These are phyloP conservation scores for Trypanosoma conorhini DNA, from an alignment of 208 protist genomes.

Conservation along the genomic window DNA sequence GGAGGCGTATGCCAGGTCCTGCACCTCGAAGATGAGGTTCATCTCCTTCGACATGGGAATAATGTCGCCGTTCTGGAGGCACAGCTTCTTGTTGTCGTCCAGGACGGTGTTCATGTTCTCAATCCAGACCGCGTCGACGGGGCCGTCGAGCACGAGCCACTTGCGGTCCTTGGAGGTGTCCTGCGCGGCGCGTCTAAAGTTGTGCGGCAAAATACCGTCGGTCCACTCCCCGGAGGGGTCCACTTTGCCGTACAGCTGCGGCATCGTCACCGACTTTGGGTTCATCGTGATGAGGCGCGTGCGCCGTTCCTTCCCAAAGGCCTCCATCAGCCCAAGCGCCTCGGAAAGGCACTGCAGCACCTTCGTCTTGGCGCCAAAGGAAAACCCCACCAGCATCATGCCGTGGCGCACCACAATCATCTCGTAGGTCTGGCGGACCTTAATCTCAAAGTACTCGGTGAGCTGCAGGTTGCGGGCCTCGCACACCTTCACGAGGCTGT, in stretches of 20 bases:
- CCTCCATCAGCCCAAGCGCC: slow-evolving; percentile 82
- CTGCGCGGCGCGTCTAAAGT: slow-evolving; percentile 89
- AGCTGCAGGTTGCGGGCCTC: slow-evolving; percentile 82
- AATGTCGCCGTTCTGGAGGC: slow-evolving; percentile 96
- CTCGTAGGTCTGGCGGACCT: slow-evolving; percentile 95
- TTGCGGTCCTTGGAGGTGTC: slow-evolving; percentile 88
- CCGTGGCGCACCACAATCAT: slow-evolving; percentile 98
- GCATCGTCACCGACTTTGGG: slow-evolving; percentile 96
- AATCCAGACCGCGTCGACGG: slow-evolving; percentile 99
- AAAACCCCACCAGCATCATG: slow-evolving; percentile 97
- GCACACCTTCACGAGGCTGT: slow-evolving; percentile 65
- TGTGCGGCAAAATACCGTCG: slow-evolving; percentile 96
- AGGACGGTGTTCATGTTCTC: slow-evolving; percentile 99
- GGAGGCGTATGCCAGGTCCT: slow-evolving; percentile 96
- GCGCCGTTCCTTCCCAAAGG: slow-evolving; percentile 67
- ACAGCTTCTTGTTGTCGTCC: slow-evolving; percentile 99
- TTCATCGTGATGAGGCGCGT: slow-evolving; percentile 92
- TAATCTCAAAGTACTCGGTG: slow-evolving; percentile 90
- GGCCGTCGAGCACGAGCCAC: slow-evolving; percentile 97
- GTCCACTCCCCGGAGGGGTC: slow-evolving; percentile 97
- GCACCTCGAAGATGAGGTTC: slow-evolving; percentile 98
- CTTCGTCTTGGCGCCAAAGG: slow-evolving; percentile 93
- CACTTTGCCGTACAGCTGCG: slow-evolving; percentile 96
- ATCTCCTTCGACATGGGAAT: slow-evolving; percentile 96
- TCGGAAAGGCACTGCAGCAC: slow-evolving; percentile 85